Base-by-base conservation (phyloP, 129 eudicot genomes). In the Chrysanthemum seticuspe region DNA sequence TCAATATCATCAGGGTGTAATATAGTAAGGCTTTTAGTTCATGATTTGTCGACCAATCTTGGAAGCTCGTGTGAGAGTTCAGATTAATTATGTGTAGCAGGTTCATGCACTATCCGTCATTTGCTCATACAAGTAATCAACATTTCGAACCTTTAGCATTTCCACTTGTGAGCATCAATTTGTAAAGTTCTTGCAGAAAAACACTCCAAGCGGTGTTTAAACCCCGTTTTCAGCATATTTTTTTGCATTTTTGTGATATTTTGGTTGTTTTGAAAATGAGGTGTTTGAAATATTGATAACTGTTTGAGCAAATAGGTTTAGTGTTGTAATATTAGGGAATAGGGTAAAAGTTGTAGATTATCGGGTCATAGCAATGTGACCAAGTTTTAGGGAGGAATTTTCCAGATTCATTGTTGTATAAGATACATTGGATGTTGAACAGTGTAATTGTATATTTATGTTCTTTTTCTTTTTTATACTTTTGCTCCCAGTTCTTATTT, bases 1-100 rank as follows among this genome's bases (percentile, higher is more conserved):
- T 84, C 89, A 10, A 70, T 75, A 60, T 83, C 81, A 59, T 81
- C 91, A 2, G 88, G 94, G 55, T 67, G 83, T 31, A 92, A 85
- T 55, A 75, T 87, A 67, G 78, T 92, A 61, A 85, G 96, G 82
- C 73, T 92, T 69, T 61, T 85, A 61, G 95, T 89, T 58, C 90
- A 89, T 67, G 97, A 92, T 70, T 71, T 84, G 78, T 78, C 71
- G 81, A 79, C 90, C 50, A 80, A 80, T 86, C 87, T 77, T 5
- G 95, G 96, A 75, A 90, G 93, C 83, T 90, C 96, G 14, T 87
- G 93, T 76, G 96, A 90, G 80, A 87, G 93, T 80, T 85, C 96
- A 16, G 93, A 87, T 36, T 81, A 87, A 61, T 72, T 76, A 69
- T 50, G 40, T 48, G 47, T 62, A 73, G 65, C 31, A 49, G 53